These are phyloP conservation scores for Lycium ferocissimum DNA, from an alignment of 257 asterid species.

Conservation along the genomic window DNA sequence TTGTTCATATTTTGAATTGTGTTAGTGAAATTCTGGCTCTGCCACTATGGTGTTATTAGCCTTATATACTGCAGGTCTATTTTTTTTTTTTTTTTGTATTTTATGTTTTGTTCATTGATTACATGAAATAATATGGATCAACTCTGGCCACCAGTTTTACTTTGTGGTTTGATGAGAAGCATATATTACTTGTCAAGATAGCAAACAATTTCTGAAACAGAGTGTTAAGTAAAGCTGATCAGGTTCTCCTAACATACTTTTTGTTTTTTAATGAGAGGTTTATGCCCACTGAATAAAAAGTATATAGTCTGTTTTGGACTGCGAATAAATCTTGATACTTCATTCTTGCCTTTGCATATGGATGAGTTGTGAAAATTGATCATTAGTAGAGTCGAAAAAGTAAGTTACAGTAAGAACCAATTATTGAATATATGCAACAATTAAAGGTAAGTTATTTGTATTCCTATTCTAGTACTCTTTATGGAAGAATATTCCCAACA, in stretches of 20 bases:
- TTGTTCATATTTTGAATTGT: neutral
- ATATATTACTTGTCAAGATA: neutral
- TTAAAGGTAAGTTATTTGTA: neutral
- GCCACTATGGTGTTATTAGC: neutral
- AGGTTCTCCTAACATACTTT: neutral
- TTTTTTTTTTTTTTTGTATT: neutral
- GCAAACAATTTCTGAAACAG: neutral
- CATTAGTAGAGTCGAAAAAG: neutral
- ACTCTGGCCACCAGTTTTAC: neutral
- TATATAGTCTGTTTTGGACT: neutral
- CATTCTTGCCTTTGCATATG: neutral
- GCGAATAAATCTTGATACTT: no score
- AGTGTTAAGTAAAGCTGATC: neutral
- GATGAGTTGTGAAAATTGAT: neutral
- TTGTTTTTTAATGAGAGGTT: neutral
- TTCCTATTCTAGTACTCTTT: neutral
- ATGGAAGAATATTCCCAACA: neutral
- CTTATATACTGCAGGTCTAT: neutral
- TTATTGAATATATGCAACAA: neutral
- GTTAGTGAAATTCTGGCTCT: neutral
- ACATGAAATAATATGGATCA: neutral
- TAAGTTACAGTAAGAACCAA: neutral
- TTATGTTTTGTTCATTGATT: neutral
- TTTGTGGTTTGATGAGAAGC: constrained; percentile 6
- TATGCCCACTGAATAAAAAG: neutral